phyloP scores from a whole-genome alignment of 805 yeast species.

The Starmerella davenportii region DNA sequence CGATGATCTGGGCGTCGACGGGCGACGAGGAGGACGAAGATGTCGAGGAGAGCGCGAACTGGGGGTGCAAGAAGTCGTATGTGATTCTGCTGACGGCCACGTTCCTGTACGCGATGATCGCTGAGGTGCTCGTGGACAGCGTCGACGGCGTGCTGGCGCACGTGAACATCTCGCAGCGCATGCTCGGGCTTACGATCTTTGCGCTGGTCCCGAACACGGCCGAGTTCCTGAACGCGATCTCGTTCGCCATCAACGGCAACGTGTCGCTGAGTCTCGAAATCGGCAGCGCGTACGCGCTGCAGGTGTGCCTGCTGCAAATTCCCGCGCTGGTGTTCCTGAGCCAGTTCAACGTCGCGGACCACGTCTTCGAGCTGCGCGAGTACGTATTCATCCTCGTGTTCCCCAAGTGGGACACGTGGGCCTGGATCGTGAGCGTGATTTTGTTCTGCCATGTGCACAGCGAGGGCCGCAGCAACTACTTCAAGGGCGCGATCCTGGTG shows the following conservation, averaged over 20 bases:
- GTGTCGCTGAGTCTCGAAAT: conserved; percentile 95
- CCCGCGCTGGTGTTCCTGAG: conserved; percentile 78
- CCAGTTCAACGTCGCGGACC: conserved; percentile 22
- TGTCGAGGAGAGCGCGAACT: conserved; percentile 54
- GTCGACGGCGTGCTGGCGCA: conserved; percentile 70
- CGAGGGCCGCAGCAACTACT: conserved; percentile 90
- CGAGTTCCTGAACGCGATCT: conserved; percentile 88
- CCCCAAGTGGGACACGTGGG: conserved; percentile 90
- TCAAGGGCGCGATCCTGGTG: conserved; percentile 80
- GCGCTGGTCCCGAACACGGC: conserved; percentile 95
- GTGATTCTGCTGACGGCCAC: conserved; percentile 73
- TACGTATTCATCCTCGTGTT: conserved; percentile 57
- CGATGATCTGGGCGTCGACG: conserved; percentile 78
- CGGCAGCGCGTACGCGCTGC: conserved; percentile 93
- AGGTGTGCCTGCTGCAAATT: conserved; percentile 82
- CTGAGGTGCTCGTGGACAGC: conserved; percentile 81
- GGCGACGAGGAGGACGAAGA: conserved; percentile 43
- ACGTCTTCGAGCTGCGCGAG: conserved; percentile 17
- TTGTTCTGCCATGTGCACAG: conserved; percentile 86
- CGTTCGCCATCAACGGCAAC: conserved; percentile 89
- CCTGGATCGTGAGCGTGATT: conserved; percentile 67
- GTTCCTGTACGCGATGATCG: conserved; percentile 72
- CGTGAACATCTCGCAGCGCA: conserved; percentile 75
- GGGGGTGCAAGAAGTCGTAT: conserved; percentile 77
- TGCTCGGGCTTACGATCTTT: conserved; percentile 82